Percentiles rank a stretch among this genome's conserved stretches.
These are phyloP conservation scores for Orbilia ellipsospora DNA, from an alignment of 2,329 filamentous ascomycete species.

Conservation along the genomic window DNA sequence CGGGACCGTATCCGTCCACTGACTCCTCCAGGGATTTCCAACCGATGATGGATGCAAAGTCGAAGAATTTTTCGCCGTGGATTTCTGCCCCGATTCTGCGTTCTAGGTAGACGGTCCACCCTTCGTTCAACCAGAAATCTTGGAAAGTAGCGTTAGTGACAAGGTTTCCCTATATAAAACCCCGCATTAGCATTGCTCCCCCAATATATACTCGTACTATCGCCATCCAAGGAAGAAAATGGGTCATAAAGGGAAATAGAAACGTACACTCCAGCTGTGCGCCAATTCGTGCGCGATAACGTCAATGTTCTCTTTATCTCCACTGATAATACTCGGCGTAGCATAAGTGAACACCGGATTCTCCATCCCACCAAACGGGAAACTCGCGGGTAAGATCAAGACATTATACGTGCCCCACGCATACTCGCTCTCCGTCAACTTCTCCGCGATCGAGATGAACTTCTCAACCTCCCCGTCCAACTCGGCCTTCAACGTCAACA, in stretches of 20 bases:
- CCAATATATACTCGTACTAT: not conserved
- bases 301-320: constrained; percentile 89
- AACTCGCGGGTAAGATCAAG: constrained; percentile 63
- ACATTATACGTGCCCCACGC: constrained; percentile 96
- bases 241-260: not conserved
- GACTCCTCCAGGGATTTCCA: constrained; percentile 90
- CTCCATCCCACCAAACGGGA: constrained; percentile 81
- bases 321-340: constrained; percentile 92
- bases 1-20: constrained; percentile 79
- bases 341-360: constrained; percentile 96
- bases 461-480: constrained; percentile 90
- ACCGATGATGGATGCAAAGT: constrained; percentile 95
- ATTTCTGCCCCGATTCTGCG: constrained; percentile 80
- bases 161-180: constrained; percentile 60
- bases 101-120: constrained; percentile 96
- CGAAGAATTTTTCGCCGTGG: constrained; percentile 84
- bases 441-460: constrained; percentile 87
- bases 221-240: not conserved
- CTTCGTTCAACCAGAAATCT: constrained; percentile 74
- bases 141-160: constrained; percentile 68
- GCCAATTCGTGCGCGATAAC: constrained; percentile 89
- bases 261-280: constrained; percentile 72
- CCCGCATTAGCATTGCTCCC: not conserved
- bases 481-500: constrained; percentile 87
- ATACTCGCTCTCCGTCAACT: constrained; percentile 72